Conservation (phyloP, 805 yeast species). For the Pichia californica region DNA sequence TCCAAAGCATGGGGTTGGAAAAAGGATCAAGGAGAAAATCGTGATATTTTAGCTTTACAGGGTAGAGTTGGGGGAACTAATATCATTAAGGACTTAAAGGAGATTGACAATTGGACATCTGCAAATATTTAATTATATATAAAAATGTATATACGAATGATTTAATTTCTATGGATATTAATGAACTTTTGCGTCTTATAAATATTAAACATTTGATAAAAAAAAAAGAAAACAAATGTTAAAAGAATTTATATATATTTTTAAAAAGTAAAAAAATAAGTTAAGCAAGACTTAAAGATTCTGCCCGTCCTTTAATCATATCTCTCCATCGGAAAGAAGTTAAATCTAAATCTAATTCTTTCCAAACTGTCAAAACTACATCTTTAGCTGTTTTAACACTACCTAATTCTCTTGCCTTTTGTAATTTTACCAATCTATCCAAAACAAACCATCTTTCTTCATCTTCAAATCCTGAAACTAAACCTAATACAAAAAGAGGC, state of each 20-base stretch:
- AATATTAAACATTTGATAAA: too few species aligned
- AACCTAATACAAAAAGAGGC: conserved; percentile 36
- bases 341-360: conserved; percentile 31
- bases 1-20: conserved; percentile 31
- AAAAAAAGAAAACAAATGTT: too few species aligned
- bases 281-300: conserved; percentile 35
- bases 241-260: too few species aligned
- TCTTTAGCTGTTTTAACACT: conserved; percentile 33
- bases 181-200: too few species aligned
- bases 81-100: conserved; percentile 16
- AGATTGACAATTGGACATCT: conserved; percentile 14
- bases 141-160: too few species aligned
- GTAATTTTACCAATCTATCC: conserved; percentile 29
- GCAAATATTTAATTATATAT: background rate
- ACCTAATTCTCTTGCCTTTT: conserved; percentile 31
- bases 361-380: conserved; percentile 35
- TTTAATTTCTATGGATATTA: too few species aligned
- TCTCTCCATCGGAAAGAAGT: conserved; percentile 31
- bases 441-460: conserved; percentile 36
- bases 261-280: too few species aligned
- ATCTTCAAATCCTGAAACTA: conserved; percentile 32
- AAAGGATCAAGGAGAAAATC: conserved; percentile 30
- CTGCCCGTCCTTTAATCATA: conserved; percentile 31
- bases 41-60: conserved; percentile 20
- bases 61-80: conserved; percentile 19